Percentiles rank a stretch among this genome's conserved stretches.
Evolutionary conservation across 2,329 filamentous ascomycete species (phyloP).

Genomic region (Pyrenophora seminiperda): DNA sequence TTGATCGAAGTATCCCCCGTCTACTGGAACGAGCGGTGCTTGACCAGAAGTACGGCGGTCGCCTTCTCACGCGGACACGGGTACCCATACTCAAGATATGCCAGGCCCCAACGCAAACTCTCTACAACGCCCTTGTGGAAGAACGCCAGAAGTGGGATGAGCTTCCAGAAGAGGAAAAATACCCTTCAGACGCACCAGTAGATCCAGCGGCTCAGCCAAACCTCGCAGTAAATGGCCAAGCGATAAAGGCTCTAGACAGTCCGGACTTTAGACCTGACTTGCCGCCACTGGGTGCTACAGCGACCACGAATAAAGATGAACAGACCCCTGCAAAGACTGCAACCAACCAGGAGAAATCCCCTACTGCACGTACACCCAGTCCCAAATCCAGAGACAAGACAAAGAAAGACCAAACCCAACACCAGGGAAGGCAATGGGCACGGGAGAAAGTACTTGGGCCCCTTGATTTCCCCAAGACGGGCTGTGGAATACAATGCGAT

Average conservation of each 20-base stretch:
- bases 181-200: slow-evolving; percentile 28
- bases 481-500: slow-evolving; percentile 84
- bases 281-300: slow-evolving; percentile 6
- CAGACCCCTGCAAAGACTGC: slow-evolving; percentile 7
- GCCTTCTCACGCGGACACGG: slow-evolving; percentile 76
- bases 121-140: slow-evolving; percentile 65
- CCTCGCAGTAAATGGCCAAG: slow-evolving; percentile 9
- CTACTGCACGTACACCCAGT: slow-evolving; percentile 5
- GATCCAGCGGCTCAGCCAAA: slow-evolving; percentile 20
- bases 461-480: slow-evolving; percentile 77
- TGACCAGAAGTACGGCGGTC: slow-evolving; percentile 72
- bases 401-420: slow-evolving; percentile 26
- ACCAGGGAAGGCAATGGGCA: slow-evolving; percentile 46
- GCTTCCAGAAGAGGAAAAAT: slow-evolving; percentile 54
- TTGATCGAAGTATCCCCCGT: slow-evolving; percentile 67
- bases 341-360: slow-evolving; percentile 3
- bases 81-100: slow-evolving; percentile 90
- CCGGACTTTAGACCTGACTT: slow-evolving; percentile 7
- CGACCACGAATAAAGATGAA: slow-evolving; percentile 5
- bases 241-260: slow-evolving; percentile 16
- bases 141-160: slow-evolving; percentile 75
- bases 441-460: slow-evolving; percentile 55
- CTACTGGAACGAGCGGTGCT: slow-evolving; percentile 77
- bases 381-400: slow-evolving; percentile 9
- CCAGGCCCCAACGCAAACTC: slow-evolving; percentile 66